These are phyloP conservation scores for Trametes versicolor DNA, from an alignment of 1,284 basidiomycete genomes.

Conservation along the genomic window DNA sequence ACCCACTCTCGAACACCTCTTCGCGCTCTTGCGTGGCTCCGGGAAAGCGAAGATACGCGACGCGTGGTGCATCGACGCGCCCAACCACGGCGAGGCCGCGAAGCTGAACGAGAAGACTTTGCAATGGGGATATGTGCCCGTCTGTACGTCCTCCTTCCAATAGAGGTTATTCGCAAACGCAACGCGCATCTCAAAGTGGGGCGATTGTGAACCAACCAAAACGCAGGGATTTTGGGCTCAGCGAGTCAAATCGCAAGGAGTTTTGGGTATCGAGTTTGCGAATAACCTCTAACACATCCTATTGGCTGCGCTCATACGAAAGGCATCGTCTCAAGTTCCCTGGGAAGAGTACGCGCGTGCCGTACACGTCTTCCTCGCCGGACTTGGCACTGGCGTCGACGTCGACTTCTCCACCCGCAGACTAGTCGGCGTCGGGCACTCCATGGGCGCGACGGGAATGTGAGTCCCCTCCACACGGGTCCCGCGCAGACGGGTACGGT, in stretches of 20 bases:
- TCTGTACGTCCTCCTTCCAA: conserved; percentile 51
- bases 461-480: conserved; percentile 30
- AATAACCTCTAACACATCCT: no score
- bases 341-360: conserved; percentile 51
- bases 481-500: neutral
- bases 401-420: conserved; percentile 47
- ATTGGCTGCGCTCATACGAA: neutral
- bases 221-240: no score
- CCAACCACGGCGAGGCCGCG: conserved; percentile 65
- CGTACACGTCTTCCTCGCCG: conserved; percentile 47
- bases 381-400: conserved; percentile 45
- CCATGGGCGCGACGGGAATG: conserved; percentile 51
- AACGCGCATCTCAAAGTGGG: no score
- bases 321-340: conserved; percentile 33
- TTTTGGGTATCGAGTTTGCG: no score
- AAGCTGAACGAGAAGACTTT: conserved; percentile 56
- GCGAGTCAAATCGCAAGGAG: no score
- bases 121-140: conserved; percentile 50
- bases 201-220: no score
- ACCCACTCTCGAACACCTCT: conserved; percentile 60
- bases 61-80: conserved; percentile 61
- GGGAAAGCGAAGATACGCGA: conserved; percentile 52
- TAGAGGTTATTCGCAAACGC: no score
- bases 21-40: conserved; percentile 23
- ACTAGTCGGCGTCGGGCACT: conserved; percentile 51